A percentile compares a stretch with the other conserved stretches of the same genome.
Conservation (phyloP, 1,284 basidiomycete genomes). For the Blastosporella zonata region DNA sequence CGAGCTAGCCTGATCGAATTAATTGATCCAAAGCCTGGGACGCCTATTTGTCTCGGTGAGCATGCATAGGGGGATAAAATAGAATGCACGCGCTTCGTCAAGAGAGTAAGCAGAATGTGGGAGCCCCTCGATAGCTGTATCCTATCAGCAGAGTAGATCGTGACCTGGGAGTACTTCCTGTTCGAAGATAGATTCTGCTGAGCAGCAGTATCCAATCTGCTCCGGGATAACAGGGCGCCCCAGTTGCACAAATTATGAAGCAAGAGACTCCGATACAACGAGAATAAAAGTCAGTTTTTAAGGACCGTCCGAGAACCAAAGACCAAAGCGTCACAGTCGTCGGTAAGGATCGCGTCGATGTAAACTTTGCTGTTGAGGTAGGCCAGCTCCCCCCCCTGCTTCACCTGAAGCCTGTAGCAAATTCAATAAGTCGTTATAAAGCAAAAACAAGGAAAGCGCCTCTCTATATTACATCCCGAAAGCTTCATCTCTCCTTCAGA, state of each 20-base stretch:
- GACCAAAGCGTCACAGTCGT: slow-evolving; percentile 27
- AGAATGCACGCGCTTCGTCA: slow-evolving; percentile 26
- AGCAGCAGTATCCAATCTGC: slow-evolving; percentile 1
- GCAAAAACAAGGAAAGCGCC: slow-evolving; percentile 31
- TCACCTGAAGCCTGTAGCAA: slow-evolving; percentile 26
- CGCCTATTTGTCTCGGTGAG: slow-evolving; percentile 28
- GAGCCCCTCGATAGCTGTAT: slow-evolving; percentile 18
- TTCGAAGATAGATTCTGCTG: slow-evolving; percentile 3
- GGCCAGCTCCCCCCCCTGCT: slow-evolving; percentile 30
- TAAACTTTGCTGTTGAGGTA: slow-evolving; percentile 20
- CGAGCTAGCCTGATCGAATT: slow-evolving; percentile 37
- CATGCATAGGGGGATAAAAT: slow-evolving; percentile 1
- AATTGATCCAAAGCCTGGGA: slow-evolving; percentile 32
- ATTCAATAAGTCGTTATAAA: not conserved
- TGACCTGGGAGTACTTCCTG: slow-evolving; percentile 3
- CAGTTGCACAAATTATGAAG: not conserved
- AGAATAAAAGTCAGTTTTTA: slow-evolving; percentile 12
- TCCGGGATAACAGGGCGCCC: not conserved
- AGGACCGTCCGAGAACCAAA: slow-evolving; percentile 25
- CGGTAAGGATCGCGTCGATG: slow-evolving; percentile 26
- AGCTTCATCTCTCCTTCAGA: slow-evolving; percentile 43
- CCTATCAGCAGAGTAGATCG: slow-evolving; percentile 8
- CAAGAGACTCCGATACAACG: not conserved
- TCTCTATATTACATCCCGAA: slow-evolving; percentile 64
- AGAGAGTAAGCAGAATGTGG: slow-evolving; percentile 24